phyloP scores from a whole-genome alignment of 2,329 filamentous ascomycete species.

The Bertia moriformis region DNA sequence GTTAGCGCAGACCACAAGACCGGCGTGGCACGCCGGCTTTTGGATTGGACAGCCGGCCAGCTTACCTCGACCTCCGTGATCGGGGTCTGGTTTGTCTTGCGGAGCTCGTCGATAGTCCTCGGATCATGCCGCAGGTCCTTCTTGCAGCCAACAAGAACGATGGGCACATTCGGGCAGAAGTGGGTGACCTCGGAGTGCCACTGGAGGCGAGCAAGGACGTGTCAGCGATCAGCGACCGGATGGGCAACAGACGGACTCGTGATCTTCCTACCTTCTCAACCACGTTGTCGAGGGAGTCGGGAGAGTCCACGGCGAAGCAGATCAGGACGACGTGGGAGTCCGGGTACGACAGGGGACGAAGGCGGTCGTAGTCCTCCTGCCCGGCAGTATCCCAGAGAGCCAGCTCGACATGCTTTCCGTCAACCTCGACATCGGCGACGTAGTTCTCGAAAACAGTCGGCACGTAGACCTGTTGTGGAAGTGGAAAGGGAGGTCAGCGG shows the following conservation, averaged over 20 bases:
- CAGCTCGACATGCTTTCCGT: constrained; percentile 67
- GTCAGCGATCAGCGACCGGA: constrained; percentile 9
- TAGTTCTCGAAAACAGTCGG: constrained; percentile 75
- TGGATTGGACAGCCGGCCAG: no score
- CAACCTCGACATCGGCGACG: constrained; percentile 68
- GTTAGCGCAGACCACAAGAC: no score
- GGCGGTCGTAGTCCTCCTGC: constrained; percentile 71
- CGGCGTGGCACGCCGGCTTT: no score
- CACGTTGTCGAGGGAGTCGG: constrained; percentile 67
- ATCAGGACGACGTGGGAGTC: constrained; percentile 70
- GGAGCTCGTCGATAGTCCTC: constrained; percentile 65
- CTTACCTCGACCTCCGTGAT: constrained; percentile 63
- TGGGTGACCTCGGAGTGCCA: constrained; percentile 71
- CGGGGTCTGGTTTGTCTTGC: constrained; percentile 69
- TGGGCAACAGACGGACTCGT: no score
- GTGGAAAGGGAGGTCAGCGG: constrained; percentile 3
- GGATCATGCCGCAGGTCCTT: constrained; percentile 64
- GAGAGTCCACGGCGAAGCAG: constrained; percentile 66
- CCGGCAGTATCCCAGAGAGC: constrained; percentile 72
- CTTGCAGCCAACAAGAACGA: constrained; percentile 69
- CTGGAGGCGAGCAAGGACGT: constrained; percentile 24
- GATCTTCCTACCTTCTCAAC: constrained; percentile 67
- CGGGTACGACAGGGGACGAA: constrained; percentile 64
- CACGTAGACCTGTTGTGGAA: constrained; percentile 58
- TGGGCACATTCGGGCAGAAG: constrained; percentile 65